Conservation (phyloP, 2,329 filamentous ascomycete species). For the Aspergillus pseudonomiae region DNA sequence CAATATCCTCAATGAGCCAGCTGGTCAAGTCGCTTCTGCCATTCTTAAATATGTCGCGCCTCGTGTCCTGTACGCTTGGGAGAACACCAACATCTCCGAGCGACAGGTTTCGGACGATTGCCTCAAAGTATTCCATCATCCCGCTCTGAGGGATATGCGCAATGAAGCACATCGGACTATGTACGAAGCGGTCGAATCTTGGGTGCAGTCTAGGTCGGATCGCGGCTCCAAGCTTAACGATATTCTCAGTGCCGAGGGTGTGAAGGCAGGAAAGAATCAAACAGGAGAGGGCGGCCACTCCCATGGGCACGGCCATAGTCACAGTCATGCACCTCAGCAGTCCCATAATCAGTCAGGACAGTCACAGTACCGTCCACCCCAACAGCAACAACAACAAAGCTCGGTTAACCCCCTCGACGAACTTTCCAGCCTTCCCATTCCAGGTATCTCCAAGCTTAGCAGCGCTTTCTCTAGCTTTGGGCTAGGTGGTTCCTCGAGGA, state of each 20-base stretch:
- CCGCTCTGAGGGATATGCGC: conserved; percentile 73
- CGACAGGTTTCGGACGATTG: conserved; percentile 84
- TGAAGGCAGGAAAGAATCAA: conserved; percentile 76
- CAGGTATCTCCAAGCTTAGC: conserved; percentile 42
- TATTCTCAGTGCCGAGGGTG: conserved; percentile 79
- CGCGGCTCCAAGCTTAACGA: conserved; percentile 69
- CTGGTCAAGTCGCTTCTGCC: conserved; percentile 71
- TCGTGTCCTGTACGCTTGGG: conserved; percentile 88
- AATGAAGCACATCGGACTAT: conserved; percentile 83
- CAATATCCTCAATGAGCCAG: conserved; percentile 75
- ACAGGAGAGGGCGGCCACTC: conserved; percentile 34
- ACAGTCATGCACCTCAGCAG: conserved; percentile 22
- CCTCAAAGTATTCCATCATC: conserved; percentile 85
- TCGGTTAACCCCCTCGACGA: conserved; percentile 35
- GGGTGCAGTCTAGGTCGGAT: conserved; percentile 72
- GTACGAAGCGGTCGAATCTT: conserved; percentile 82
- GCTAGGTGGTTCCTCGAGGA: conserved; percentile 30
- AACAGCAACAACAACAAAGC: conserved; percentile 29
- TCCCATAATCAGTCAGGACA: conserved; percentile 13
- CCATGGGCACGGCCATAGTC: conserved; percentile 30
- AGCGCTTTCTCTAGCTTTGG: conserved; percentile 35
- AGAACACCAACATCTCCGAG: conserved; percentile 79
- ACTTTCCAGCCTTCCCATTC: conserved; percentile 38
- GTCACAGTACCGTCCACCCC: conserved; percentile 22
- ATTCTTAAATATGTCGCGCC: conserved; percentile 87